Conservation (phyloP, 345 rosid genomes). For the Angophora floribunda region DNA sequence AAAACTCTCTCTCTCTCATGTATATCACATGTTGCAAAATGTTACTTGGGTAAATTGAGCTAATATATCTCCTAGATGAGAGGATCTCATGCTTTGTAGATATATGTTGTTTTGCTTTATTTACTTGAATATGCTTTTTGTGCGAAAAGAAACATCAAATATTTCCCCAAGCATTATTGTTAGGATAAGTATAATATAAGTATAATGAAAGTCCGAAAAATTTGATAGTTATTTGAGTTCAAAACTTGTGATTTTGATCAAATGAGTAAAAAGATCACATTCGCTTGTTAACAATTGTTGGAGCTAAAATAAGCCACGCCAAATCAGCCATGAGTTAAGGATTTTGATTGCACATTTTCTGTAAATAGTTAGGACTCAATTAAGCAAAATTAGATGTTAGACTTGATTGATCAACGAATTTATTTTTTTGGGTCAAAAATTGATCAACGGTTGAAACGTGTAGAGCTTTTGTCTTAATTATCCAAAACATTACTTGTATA, state of each 20-base stretch:
- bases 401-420: background rate
- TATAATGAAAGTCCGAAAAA: background rate
- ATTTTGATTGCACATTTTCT: background rate
- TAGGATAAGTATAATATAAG: background rate
- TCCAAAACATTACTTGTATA: background rate
- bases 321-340: background rate
- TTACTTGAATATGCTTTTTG: background rate
- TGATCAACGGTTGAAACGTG: background rate
- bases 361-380: background rate
- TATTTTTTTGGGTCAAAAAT: background rate
- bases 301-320: background rate
- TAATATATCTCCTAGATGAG: background rate
- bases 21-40: too few relatives aligned
- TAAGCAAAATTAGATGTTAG: background rate
- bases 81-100: background rate
- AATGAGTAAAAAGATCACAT: background rate
- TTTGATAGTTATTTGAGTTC: background rate
- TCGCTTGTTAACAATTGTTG: background rate
- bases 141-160: background rate
- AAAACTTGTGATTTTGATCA: background rate
- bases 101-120: background rate
- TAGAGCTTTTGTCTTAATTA: background rate
- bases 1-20: background rate
- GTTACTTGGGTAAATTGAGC: background rate
- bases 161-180: background rate